These are phyloP conservation scores for Ottelia alismoides DNA, from an alignment of 106 monocot genomes.

Conservation along the genomic window DNA sequence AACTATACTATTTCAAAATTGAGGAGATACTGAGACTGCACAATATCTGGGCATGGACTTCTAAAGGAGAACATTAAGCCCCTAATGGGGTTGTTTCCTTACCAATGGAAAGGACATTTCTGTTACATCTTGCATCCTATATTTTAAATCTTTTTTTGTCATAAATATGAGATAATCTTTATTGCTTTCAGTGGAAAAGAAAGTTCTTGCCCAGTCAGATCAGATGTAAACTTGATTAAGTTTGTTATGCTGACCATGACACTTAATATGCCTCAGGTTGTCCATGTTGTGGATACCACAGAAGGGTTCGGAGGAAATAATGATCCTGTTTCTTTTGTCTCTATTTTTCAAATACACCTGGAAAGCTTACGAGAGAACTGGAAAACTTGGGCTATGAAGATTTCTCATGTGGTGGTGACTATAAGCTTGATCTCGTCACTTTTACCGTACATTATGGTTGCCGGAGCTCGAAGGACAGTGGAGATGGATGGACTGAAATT, in stretches of 20 bases:
- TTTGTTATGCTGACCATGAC: too few species aligned
- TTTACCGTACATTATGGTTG: conserved; percentile 74
- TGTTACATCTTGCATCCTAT: too few species aligned
- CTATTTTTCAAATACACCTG: conserved; percentile 78
- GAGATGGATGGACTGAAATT: conserved; percentile 43
- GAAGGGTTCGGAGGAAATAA: conserved; percentile 18
- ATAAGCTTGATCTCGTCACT: conserved; percentile 53
- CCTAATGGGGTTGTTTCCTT: too few species aligned
- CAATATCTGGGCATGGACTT: too few species aligned
- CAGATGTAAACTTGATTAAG: not conserved
- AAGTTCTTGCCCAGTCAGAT: too few species aligned
- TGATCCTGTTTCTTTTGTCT: conserved; percentile 46
- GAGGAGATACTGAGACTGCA: too few species aligned
- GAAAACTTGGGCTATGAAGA: conserved; percentile 48
- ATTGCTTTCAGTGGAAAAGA: too few species aligned
- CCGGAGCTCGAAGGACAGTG: conserved; percentile 36
- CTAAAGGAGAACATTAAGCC: too few species aligned
- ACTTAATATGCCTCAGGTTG: conserved; percentile 58
- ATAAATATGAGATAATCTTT: too few species aligned
- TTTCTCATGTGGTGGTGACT: conserved; percentile 51
- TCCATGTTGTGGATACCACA: conserved; percentile 81
- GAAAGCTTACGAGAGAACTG: conserved; percentile 55
- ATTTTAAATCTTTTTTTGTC: too few species aligned
- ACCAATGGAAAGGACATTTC: too few species aligned
- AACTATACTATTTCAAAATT: too few species aligned